Base-by-base conservation (phyloP, 441 rosid species). In the Adansonia gregorii region DNA sequence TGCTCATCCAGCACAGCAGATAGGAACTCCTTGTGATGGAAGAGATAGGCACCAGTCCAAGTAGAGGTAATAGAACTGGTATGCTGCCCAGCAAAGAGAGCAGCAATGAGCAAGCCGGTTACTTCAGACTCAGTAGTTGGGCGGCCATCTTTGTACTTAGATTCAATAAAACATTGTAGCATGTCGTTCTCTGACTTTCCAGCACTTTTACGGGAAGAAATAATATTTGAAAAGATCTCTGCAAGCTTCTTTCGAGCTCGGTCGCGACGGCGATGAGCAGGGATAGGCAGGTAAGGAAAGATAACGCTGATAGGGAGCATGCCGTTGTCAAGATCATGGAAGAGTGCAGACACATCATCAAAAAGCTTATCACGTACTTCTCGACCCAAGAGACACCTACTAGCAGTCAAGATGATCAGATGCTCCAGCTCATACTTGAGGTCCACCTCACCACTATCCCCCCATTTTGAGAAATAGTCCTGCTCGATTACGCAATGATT, bases 51-150 rank as follows among this genome's bases (percentile, higher is more conserved):
- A 43, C 99, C 98, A 0, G 98, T 93, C 99, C 99, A 97, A 0
- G 92, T 89, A 74, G 98, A 97, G 76, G 99, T 94, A 84, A 97
- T 97, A 59, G 99, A 97, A 82, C 99, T 97, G n/a, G 99, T 97
- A 83, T 97, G 99, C 88, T 97, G 99, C 68, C 98, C 98, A 19
- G 97, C 98, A 83, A 97, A 97, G 48, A 97, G 91, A 76, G 98
- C 98, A 60, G 99, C 99, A 68, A 97, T 97, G 71, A 97, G 98
- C 86, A 97, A 84, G 55, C 99, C 98, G 0, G 99, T 93, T 75
- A 94, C 85, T 88, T 97, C 99, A 17, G 89, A n/a, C 39, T 97
- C 96, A 0, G 95, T 92, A 22, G 99, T 97, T 20, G 88, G 89
- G 56, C 97, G 93, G 27, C 99, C 99, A 72, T 91, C 89, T 79